Evolutionary conservation across 148 eudicot genomes (phyloP), one percentile per base, ranked within the genome.

Genomic region (Beta vulgaris): DNA sequence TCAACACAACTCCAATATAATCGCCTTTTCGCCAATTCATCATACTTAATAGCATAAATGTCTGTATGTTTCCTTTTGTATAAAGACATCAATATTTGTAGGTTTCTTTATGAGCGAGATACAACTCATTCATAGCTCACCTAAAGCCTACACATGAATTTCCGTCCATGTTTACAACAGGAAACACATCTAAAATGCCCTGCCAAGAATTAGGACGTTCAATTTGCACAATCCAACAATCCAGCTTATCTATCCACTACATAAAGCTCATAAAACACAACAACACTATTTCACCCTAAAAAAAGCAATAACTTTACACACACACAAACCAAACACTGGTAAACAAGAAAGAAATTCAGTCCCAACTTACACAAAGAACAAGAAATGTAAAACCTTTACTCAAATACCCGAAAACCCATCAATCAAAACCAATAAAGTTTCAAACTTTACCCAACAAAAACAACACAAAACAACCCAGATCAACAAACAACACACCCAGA

Each of bases 131-230:
- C 40, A 79, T 77, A 62, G 79, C 87, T 88, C 87, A 83, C 86
- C 89, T 85, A 85, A 89, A 91, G 82, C 85, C 86, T 74, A 85
- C 83, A 58, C 13, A 71, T 81, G 58, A 73, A 28, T 91, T 48
- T 89, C 31, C 79, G 86, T 89, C 90, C 93, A 85, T 76, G 74
- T 87, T 93, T 87, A 93, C 90, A 79, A 84, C 88, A 82, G 69
- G 54, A 68, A 31, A 79, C 86, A 80, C 83, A 73, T 42, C 89
- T 82, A 71, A 80, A 25, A 83, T 63, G 78, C 70, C 49, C 78
- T 82, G 83, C 90, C 80, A 85, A 89, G 91, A 88, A 88, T 91
- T 78, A 84, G 90, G 94, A 88, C 91, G 79, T n/a, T 69, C 26
- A 71, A 12, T 19, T 68, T 9, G 16, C 37, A 31, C 25, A 54